Conservation (phyloP, 345 rosid genomes). For the Psidium friedrichsthalianum region DNA sequence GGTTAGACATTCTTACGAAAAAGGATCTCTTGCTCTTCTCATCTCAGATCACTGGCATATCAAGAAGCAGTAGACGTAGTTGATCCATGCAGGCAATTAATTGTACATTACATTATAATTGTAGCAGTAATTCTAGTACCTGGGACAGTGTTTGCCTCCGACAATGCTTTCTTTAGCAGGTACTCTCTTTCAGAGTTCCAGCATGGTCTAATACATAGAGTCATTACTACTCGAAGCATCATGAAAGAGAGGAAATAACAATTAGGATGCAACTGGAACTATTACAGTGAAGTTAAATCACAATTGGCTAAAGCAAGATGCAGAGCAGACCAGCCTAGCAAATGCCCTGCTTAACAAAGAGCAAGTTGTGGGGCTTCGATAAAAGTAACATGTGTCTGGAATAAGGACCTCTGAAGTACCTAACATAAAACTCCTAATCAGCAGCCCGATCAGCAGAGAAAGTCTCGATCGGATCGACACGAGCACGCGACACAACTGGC, state of each 20-base stretch:
- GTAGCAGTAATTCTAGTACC: not conserved
- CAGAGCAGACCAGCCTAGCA: not conserved
- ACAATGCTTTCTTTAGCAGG: not conserved
- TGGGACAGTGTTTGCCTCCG: not conserved
- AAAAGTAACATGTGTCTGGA: not conserved
- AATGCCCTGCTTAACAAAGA: not conserved
- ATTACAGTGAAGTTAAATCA: not conserved
- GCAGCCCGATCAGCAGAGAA: not conserved
- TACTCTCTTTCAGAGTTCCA: not conserved
- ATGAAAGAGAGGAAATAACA: not conserved
- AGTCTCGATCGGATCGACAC: not conserved
- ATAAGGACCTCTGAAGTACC: fast-evolving
- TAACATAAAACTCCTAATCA: not conserved
- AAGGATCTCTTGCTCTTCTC: not conserved
- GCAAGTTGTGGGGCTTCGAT: not conserved
- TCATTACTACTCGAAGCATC: not conserved
- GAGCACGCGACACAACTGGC: not conserved
- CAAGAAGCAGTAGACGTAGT: not conserved
- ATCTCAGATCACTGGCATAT: not conserved
- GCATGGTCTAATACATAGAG: not conserved
- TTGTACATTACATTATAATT: not conserved
- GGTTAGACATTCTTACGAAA: not conserved
- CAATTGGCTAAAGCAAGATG: not conserved
- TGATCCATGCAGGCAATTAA: not conserved
- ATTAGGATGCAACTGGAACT: not conserved